phyloP scores from a whole-genome alignment of 805 yeast genomes.

The Pachysolen tannophilus region DNA sequence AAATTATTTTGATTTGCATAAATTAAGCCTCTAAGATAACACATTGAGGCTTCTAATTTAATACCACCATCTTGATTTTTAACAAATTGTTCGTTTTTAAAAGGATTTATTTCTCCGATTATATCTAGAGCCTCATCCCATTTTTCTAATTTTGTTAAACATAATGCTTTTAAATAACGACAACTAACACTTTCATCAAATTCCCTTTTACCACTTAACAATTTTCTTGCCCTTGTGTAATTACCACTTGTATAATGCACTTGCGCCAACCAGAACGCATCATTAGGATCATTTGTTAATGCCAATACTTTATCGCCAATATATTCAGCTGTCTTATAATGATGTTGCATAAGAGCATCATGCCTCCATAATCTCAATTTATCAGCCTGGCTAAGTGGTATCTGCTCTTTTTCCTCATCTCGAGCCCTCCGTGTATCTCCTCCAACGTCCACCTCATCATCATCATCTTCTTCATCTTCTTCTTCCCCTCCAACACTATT shows the following conservation, averaged over 20 bases:
- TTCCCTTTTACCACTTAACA: conserved; percentile 49
- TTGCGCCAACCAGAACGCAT: conserved; percentile 95
- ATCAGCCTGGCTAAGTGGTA: conserved; percentile 76
- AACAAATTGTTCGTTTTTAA: conserved; percentile 28
- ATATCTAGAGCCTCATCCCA: conserved; percentile 88
- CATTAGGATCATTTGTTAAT: conserved; percentile 80
- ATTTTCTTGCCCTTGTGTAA: conserved; percentile 68
- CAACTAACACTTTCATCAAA: conserved; percentile 64
- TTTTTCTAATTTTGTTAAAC: conserved; percentile 60
- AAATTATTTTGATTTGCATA: conserved; percentile 78
- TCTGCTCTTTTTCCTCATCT: conserved; percentile 21
- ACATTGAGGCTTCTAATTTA: conserved; percentile 79
- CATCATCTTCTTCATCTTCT: conserved; percentile 1
- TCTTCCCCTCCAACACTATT: conserved; percentile 11
- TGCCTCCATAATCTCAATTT: conserved; percentile 86
- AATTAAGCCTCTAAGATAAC: conserved; percentile 76
- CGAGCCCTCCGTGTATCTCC: conserved; percentile 10
- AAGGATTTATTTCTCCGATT: conserved; percentile 78
- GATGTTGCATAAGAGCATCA: conserved; percentile 89
- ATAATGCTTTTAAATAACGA: conserved; percentile 70
- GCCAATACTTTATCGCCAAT: conserved; percentile 87
- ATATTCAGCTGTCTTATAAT: conserved; percentile 80
- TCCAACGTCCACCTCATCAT: not conserved
- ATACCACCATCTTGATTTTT: conserved; percentile 73
- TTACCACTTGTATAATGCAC: conserved; percentile 72